Conservation (phyloP, 352 stramenopile genomes). For the Halophytophthora polymorphica region DNA sequence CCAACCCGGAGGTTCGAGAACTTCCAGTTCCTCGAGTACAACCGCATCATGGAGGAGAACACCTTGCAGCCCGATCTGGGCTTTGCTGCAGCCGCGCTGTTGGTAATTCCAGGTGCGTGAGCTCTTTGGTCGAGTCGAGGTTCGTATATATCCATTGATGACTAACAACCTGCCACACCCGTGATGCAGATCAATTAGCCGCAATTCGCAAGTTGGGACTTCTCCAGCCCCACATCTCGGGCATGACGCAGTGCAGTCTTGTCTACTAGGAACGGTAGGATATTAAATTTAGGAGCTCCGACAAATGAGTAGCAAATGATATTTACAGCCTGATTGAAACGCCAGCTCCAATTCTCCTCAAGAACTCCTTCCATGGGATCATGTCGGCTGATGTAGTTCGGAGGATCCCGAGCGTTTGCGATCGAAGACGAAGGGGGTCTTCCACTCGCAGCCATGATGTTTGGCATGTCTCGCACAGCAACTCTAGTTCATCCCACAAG, state of each 20-base stretch:
- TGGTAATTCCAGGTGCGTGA: conserved; percentile 47
- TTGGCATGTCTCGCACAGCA: too few relatives aligned
- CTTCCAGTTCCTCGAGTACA: conserved; percentile 78
- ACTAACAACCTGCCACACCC: background rate
- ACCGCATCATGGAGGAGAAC: conserved; percentile 48
- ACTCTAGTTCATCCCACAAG: too few relatives aligned
- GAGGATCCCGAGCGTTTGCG: conserved; percentile 1
- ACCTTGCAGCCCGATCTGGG: conserved; percentile 46
- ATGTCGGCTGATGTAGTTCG: too few relatives aligned
- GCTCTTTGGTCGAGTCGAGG: background rate
- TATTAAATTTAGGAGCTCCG: too few relatives aligned
- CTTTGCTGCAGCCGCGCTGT: conserved; percentile 64
- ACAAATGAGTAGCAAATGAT: too few relatives aligned
- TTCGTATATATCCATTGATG: background rate
- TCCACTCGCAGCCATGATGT: too few relatives aligned
- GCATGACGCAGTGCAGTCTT: background rate
- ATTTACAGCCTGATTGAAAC: too few relatives aligned
- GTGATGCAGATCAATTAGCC: conserved; percentile 15
- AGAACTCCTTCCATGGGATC: too few relatives aligned
- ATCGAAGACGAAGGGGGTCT: background rate
- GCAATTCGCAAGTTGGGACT: conserved; percentile 15
- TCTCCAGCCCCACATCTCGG: background rate
- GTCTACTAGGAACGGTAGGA: background rate
- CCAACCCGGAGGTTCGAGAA: conserved; percentile 67
- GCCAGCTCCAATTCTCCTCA: too few relatives aligned